phyloP scores from a whole-genome alignment of 2,329 filamentous ascomycete species.

The Lasiodiplodia sp. region DNA sequence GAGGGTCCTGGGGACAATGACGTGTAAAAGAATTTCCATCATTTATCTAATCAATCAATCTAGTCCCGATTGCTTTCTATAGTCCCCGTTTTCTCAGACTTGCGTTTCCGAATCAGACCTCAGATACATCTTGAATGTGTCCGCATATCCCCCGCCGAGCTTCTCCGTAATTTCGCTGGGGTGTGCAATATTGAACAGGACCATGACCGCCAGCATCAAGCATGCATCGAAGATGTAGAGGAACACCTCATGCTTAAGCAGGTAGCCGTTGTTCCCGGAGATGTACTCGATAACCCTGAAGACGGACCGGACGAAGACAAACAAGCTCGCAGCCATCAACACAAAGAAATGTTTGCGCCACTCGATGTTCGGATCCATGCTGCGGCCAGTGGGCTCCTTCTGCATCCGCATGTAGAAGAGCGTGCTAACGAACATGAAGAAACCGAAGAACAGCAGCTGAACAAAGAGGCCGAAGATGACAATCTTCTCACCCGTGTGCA shows the following conservation, averaged over 20 bases:
- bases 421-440: constrained; percentile 53
- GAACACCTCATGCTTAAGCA: constrained; percentile 54
- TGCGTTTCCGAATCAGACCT: neutral
- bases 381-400: constrained; percentile 31
- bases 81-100: no score
- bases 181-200: constrained; percentile 48
- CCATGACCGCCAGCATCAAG: constrained; percentile 43
- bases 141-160: neutral
- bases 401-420: constrained; percentile 40
- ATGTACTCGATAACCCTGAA: constrained; percentile 60
- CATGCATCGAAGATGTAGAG: constrained; percentile 57
- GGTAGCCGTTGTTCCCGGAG: constrained; percentile 52
- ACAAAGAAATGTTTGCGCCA: constrained; percentile 47
- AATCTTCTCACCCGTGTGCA: constrained; percentile 47
- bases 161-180: neutral
- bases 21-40: no score
- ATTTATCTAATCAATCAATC: no score
- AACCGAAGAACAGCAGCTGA: constrained; percentile 59
- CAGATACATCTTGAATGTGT: neutral
- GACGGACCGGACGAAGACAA: constrained; percentile 58
- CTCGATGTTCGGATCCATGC: neutral
- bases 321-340: constrained; percentile 52
- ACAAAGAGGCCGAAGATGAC: constrained; percentile 59
- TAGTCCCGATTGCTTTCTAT: no score
- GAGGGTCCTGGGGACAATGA: no score